Conservation (phyloP, 2,329 filamentous ascomycete genomes). For the Colletotrichum noveboracense region DNA sequence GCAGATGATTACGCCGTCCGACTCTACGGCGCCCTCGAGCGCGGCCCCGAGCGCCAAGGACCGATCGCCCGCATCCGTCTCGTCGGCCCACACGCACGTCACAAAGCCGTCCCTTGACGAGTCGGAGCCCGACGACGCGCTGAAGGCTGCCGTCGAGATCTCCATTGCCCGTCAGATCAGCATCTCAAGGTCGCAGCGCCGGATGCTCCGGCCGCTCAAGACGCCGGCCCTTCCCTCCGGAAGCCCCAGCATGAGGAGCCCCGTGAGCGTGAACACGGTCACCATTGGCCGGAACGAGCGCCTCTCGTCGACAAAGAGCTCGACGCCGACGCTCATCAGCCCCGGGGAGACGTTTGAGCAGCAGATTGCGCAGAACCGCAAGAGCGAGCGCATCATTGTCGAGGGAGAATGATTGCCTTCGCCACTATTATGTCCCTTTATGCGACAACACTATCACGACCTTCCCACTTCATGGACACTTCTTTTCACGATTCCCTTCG, state of each 20-base stretch:
- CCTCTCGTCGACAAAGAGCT: constrained; percentile 40
- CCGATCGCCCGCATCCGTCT: constrained; percentile 34
- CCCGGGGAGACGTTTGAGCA: constrained; percentile 36
- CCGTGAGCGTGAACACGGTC: constrained; percentile 15
- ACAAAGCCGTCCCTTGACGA: constrained; percentile 43
- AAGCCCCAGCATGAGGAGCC: constrained; percentile 15
- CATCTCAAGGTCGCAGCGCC: constrained; percentile 65
- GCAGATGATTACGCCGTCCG: constrained; percentile 50
- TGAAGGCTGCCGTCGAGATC: constrained; percentile 64
- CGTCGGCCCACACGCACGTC: constrained; percentile 37
- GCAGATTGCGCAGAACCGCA: constrained; percentile 45
- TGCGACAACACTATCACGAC: background rate
- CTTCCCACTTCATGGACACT: background rate
- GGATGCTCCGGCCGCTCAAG: constrained; percentile 62
- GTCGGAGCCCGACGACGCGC: constrained; percentile 37
- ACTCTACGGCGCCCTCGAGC: constrained; percentile 24
- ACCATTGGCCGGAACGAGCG: constrained; percentile 30
- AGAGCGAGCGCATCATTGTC: constrained; percentile 59
- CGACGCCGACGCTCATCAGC: constrained; percentile 52
- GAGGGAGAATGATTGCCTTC: constrained; percentile 40
- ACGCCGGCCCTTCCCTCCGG: constrained; percentile 26
- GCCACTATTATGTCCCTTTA: background rate
- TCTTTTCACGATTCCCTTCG: background rate
- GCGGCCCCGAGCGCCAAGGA: constrained; percentile 32
- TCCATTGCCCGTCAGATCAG: constrained; percentile 74